Conservation (phyloP, 139 green algal genomes). For the Chlamydomonas sp. region DNA sequence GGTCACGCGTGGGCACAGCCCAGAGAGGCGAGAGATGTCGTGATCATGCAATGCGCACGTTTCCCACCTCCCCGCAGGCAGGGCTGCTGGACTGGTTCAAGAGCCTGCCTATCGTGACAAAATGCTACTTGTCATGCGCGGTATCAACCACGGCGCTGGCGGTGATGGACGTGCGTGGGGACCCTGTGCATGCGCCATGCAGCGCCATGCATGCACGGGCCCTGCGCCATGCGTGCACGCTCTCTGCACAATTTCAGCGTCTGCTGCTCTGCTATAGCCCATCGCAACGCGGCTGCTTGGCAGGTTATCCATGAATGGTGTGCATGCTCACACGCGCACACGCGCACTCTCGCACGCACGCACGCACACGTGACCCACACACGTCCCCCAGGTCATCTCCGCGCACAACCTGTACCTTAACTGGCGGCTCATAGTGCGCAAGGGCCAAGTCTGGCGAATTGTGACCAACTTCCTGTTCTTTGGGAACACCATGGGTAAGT, state of each 20-base stretch:
- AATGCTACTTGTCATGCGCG: constrained; percentile 87
- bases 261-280: too few species aligned
- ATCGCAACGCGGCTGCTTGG: too few species aligned
- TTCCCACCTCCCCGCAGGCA: too few species aligned
- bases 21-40: too few species aligned
- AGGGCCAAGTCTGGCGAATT: constrained; percentile 87
- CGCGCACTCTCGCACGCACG: too few species aligned
- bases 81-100: constrained; percentile 90
- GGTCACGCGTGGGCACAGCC: too few species aligned
- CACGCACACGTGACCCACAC: too few species aligned
- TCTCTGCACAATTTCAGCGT: too few species aligned
- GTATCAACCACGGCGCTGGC: constrained; percentile 89
- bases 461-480: constrained; percentile 99
- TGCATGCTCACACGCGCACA: neutral
- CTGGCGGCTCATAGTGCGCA: constrained; percentile 77
- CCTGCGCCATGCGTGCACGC: too few species aligned
- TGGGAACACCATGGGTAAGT: constrained; percentile 78
- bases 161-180: constrained; percentile 75
- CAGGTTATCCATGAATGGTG: neutral
- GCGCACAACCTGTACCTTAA: constrained; percentile 98
- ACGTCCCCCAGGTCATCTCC: constrained; percentile 12
- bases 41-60: too few species aligned
- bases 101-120: constrained; percentile 85
- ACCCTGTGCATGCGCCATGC: neutral
- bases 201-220: too few species aligned